phyloP scores from a whole-genome alignment of 345 rosid genomes.

The Capsella bursapastoris region DNA sequence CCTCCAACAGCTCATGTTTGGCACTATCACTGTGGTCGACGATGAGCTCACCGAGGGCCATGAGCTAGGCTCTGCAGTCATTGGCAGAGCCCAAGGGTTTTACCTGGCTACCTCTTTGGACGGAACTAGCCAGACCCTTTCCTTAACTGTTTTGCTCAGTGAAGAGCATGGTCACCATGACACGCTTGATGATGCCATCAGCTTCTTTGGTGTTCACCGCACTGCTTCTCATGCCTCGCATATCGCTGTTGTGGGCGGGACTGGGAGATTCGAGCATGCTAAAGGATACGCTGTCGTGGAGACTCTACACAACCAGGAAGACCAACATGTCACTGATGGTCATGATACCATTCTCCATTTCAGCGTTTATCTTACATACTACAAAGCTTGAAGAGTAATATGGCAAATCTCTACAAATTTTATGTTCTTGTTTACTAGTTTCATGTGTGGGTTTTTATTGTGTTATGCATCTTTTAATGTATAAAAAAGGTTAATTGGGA shows the following conservation, averaged over 20 bases:
- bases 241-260: constrained; percentile 80
- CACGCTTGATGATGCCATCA: constrained; percentile 56
- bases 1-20: constrained; percentile 84
- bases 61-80: constrained; percentile 69
- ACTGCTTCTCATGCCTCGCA: constrained; percentile 66
- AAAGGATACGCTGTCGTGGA: constrained; percentile 74
- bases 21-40: constrained; percentile 80
- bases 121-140: constrained; percentile 85
- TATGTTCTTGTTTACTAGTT: constrained; percentile 28
- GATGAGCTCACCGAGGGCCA: constrained; percentile 81
- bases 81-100: constrained; percentile 88
- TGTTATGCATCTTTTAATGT: constrained; percentile 17
- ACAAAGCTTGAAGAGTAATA: constrained; percentile 39
- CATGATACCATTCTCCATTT: constrained; percentile 74
- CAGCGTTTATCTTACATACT: constrained; percentile 58
- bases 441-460: constrained; percentile 28
- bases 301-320: constrained; percentile 58
- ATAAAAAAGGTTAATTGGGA: neutral
- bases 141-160: constrained; percentile 62
- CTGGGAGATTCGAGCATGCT: constrained; percentile 73
- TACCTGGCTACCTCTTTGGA: constrained; percentile 85
- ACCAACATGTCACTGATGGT: constrained; percentile 82
- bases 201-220: constrained; percentile 90
- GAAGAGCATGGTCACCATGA: constrained; percentile 49
- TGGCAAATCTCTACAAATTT: neutral